Conservation (phyloP, 768 basidiomycete species). For the Tulasnella sp. region DNA sequence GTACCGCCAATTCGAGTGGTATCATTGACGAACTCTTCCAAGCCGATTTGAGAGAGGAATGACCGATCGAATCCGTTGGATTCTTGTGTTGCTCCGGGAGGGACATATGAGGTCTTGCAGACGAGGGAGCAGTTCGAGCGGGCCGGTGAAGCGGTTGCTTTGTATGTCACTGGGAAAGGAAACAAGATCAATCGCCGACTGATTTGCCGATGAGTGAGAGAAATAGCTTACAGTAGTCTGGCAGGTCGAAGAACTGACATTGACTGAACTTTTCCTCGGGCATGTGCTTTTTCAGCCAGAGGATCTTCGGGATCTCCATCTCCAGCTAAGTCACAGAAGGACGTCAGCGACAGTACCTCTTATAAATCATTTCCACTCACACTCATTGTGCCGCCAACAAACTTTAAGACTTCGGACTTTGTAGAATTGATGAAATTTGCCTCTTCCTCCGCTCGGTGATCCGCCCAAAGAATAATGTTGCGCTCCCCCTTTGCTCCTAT, state of each 20-base stretch:
- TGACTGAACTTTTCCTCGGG: conserved; percentile 48
- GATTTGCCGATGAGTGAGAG: conserved; percentile 8
- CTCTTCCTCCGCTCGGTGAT: conserved; percentile 88
- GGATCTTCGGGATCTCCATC: conserved; percentile 96
- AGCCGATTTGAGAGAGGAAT: conserved; percentile 79
- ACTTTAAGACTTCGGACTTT: conserved; percentile 75
- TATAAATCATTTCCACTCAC: conserved; percentile 33
- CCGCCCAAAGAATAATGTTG: conserved; percentile 93
- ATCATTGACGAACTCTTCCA: conserved; percentile 57
- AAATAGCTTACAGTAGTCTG: conserved; percentile 51
- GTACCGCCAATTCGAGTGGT: conserved; percentile 58
- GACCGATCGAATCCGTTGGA: conserved; percentile 72
- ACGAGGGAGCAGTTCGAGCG: conserved; percentile 89
- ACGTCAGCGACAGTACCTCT: conserved; percentile 7
- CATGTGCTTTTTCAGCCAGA: conserved; percentile 95
- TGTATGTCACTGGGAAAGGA: conserved; percentile 55
- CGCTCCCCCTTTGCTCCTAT: conserved; percentile 59
- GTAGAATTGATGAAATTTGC: conserved; percentile 82
- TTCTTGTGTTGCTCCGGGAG: conserved; percentile 38
- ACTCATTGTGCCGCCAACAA: conserved; percentile 94
- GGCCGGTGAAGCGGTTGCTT: conserved; percentile 60
- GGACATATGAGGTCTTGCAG: conserved; percentile 92
- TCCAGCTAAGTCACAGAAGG: conserved; percentile 48
- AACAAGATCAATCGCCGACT: neutral
- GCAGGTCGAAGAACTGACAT: conserved; percentile 82